Conservation (phyloP, 176 grass and related monocot genomes). For the Saccharum officinarum region DNA sequence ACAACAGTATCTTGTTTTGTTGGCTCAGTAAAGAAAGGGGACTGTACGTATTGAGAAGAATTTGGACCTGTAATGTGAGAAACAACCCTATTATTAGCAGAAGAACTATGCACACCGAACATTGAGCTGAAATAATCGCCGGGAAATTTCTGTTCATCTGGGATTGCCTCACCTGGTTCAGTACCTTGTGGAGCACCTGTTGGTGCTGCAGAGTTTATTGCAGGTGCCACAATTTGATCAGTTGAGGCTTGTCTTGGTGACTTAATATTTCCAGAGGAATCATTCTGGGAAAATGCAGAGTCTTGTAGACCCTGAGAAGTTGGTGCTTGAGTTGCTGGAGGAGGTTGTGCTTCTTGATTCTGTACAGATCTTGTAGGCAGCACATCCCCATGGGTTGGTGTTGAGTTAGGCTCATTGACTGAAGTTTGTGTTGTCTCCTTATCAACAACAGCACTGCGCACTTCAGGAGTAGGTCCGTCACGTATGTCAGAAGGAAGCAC, state of each 20-base stretch:
- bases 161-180: slow-evolving; percentile 1
- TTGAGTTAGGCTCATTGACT: neutral
- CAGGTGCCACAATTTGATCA: neutral
- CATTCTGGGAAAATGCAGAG: too few species aligned
- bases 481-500: too few species aligned
- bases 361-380: neutral
- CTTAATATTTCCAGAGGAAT: neutral
- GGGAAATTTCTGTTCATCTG: neutral
- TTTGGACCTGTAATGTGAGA: neutral
- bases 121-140: neutral
- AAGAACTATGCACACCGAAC: neutral
- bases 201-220: neutral
- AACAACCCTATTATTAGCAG: neutral
- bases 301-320: neutral
- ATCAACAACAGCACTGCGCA: neutral
- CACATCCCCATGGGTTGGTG: neutral
- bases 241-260: neutral
- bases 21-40: neutral
- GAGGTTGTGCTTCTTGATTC: neutral
- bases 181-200: slow-evolving; percentile 12
- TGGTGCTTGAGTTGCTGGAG: neutral
- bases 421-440: neutral
- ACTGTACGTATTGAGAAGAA: neutral
- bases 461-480: neutral
- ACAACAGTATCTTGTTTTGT: neutral